Evolutionary conservation across 108 stramenopile species (phyloP).

Genomic region (Schizochytrium sp.): DNA sequence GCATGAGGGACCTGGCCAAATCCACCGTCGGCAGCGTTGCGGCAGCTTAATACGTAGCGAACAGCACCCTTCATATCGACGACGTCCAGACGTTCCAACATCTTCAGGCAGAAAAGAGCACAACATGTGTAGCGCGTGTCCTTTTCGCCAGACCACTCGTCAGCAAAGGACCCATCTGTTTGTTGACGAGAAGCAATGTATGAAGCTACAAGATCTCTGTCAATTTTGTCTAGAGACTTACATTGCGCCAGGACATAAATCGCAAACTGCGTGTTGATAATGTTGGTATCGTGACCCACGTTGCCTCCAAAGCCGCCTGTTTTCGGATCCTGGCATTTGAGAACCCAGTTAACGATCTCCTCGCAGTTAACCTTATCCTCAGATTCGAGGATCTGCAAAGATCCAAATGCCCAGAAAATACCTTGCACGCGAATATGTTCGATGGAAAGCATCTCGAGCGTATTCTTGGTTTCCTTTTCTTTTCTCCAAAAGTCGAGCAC

Average conservation of each 20-base stretch:
- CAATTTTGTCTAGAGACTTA: constrained; percentile 68
- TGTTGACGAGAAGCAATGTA: constrained; percentile 91
- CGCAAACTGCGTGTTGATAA: constrained; percentile 96
- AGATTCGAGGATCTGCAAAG: constrained; percentile 85
- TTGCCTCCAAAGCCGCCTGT: constrained; percentile 94
- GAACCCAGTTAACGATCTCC: constrained; percentile 90
- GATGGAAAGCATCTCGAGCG: constrained; percentile 90
- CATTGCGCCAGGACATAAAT: constrained; percentile 94
- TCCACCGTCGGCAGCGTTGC: constrained; percentile 94
- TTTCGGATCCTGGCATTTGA: constrained; percentile 83
- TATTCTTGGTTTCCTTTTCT: constrained; percentile 83
- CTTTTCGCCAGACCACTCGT: constrained; percentile 95
- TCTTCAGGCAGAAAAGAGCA: constrained; percentile 85
- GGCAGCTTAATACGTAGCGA: constrained; percentile 84
- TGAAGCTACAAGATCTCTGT: constrained; percentile 73
- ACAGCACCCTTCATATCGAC: constrained; percentile 82
- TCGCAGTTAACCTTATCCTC: constrained; percentile 75
- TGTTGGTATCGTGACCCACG: constrained; percentile 90
- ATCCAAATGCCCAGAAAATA: constrained; percentile 95
- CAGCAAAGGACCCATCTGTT: constrained; percentile 93
- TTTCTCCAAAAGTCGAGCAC: constrained; percentile 81
- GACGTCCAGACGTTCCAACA: constrained; percentile 79
- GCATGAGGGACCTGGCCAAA: constrained; percentile 94
- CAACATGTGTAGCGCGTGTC: constrained; percentile 99
- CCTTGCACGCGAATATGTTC: constrained; percentile 94